A percentile compares a stretch with the other conserved stretches of the same genome.
phyloP scores from a whole-genome alignment of 2,329 filamentous ascomycete species.

The Salinomyces thailandicus region DNA sequence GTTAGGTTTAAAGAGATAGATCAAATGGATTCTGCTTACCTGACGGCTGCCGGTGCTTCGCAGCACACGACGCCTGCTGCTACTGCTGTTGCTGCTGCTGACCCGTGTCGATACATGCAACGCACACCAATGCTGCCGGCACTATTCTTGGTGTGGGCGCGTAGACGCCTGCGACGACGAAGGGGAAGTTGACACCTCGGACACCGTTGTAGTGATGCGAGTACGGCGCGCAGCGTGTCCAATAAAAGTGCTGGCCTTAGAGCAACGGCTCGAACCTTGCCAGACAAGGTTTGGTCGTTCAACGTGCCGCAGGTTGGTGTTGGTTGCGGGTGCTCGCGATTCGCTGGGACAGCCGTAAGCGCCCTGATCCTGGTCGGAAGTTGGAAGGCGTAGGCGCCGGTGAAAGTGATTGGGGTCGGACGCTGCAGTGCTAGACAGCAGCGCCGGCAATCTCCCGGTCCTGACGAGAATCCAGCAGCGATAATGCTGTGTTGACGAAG shows the following conservation, averaged over 20 bases:
- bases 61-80: no score
- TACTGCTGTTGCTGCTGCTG: slow-evolving; percentile 10
- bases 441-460: no score
- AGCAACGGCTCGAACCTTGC: background rate
- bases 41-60: slow-evolving; percentile 13
- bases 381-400: background rate
- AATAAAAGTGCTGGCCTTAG: slow-evolving; percentile 1
- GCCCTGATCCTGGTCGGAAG: background rate
- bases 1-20: slow-evolving; percentile 11
- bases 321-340: slow-evolving; percentile 1
- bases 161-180: slow-evolving; percentile 10
- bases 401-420: background rate
- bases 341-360: slow-evolving; percentile 4
- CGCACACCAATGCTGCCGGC: slow-evolving; percentile 12
- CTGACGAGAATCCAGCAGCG: background rate
- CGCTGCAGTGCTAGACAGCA: background rate
- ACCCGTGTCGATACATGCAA: slow-evolving; percentile 15
- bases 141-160: slow-evolving; percentile 21
- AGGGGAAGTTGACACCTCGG: slow-evolving; percentile 1
- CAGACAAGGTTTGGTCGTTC: background rate
- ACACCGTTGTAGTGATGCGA: background rate
- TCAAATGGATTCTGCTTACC: slow-evolving; percentile 20
- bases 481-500: background rate
- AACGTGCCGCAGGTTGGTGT: slow-evolving; percentile 3
- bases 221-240: background rate